Base-by-base conservation (phyloP, 768 basidiomycete species). In the Hypholoma sublateritium region DNA sequence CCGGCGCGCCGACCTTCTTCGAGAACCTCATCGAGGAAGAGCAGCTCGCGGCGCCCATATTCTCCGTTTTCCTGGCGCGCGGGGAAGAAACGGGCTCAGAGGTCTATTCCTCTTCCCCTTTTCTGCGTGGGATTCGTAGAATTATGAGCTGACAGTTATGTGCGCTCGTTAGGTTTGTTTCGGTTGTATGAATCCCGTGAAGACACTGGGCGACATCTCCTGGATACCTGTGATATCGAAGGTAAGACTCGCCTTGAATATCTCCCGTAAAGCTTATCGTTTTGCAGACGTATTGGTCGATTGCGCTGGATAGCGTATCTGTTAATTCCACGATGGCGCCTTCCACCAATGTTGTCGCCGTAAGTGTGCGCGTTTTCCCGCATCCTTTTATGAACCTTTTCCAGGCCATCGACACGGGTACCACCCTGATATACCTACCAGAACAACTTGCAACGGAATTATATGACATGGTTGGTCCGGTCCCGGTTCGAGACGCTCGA, bases 341-440 rank as follows among this genome's bases (percentile, higher is more conserved):
- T 2, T 53, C 51, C 57, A 70, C 61, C 21, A 70, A 62, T n/a
- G 50, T 70, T 5, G 48, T 75, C 32, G 80, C 81, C 5, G 79
- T 81, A 51, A 59, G 72, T 62, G 17, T 14, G 17, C 11, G 22
- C 35, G 7, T 1, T 36, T 32, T 16, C 24, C 48, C 6, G 17
- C 16, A 24, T 35, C 4, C 24, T 19, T 22, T 34, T 28, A 16
- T 16, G n/a, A 17, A 35, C 22, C 4, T 32, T 7, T 54, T 52
- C 4, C 16, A 87, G 86, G 84, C 85, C 17, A 77, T 89, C 56
- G 88, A 89, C 63, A 85, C 86, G 0, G 87, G 88, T 28, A 87
- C 86, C 3, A 83, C 86, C 25, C 72, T 87, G 24, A 81, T 88
- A 56, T 88, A 88, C 67, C 57, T 86, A 5, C 83, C 85, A 1